Base-by-base conservation (phyloP, 2,329 filamentous ascomycete species). In the Phyllosticta paracitricarpa region DNA sequence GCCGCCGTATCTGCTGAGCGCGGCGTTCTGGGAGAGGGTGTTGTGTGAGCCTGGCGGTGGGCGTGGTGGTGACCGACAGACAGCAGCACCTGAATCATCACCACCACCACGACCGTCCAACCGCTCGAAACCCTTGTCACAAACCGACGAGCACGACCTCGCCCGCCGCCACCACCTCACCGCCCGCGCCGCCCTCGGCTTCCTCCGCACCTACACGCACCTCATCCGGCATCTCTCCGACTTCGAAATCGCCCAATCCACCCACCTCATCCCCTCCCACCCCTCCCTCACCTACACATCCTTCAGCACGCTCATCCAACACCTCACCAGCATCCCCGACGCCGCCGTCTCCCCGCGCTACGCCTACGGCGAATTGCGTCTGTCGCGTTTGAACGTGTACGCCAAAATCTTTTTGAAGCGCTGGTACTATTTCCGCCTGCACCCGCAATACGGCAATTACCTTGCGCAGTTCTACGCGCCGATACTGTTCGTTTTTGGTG, bases 341-440 rank as follows among this genome's bases (percentile, higher is more conserved):
- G 40, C 61, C 14, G 62, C 61, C 4, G 71, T 78, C n/a, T 74
- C 73, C 52, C 63, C 63, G 17, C 70, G 78, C 17, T 80, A 78
- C 65, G 61, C 64, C 25, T 80, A 75, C 61, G 76, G 77, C 19
- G 77, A 80, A 66, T 68, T 80, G 30, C 72, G 77, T 1, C 70
- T 79, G 9, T 70, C 71, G 4, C 71, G 77, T 26, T 66, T 80
- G 22, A 77, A 82, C 68, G 72, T 76, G 59, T 74, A 77, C 56
- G 73, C 76, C 64, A 68, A 69, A 28, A 64, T 78, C 10, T 64
- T 71, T 14, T 60, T 71, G 4, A 61, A 61, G 30, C 67, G 66
- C 61, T 66, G 65, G 9, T 61, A 67, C 51, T 72, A 59, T 24
- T 52, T 63, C 1, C 28, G 54, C 4, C 28, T 30, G 28, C 30